Evolutionary conservation across 768 basidiomycete genomes (phyloP).

Genomic region (Pluteus cervinus): DNA sequence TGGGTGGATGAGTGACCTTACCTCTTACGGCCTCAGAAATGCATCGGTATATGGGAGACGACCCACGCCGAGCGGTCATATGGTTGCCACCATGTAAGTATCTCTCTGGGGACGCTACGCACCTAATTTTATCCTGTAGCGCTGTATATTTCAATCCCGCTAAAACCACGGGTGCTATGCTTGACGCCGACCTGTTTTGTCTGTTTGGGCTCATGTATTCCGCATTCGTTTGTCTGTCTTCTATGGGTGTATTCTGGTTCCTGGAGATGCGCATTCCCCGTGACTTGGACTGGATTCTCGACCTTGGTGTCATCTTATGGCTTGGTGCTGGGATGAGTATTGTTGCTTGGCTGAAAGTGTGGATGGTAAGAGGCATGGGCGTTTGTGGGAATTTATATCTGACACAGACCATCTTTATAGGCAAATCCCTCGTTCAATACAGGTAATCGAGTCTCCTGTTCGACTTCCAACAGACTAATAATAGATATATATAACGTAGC

Average conservation of each 20-base stretch:
- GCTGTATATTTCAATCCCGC: conserved; percentile 92
- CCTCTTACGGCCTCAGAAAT: conserved; percentile 44
- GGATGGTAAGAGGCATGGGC: conserved; percentile 47
- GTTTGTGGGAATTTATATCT: conserved; percentile 2
- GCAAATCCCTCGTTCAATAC: conserved; percentile 84
- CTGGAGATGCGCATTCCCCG: conserved; percentile 63
- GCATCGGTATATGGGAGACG: conserved; percentile 35
- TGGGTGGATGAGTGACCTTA: conserved; percentile 55
- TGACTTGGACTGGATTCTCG: conserved; percentile 71
- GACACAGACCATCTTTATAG: conserved; percentile 13
- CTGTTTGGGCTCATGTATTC: conserved; percentile 64
- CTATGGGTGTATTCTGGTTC: conserved; percentile 78
- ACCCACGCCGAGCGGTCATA: conserved; percentile 80
- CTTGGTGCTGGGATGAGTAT: conserved; percentile 77
- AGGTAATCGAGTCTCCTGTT: conserved; percentile 34
- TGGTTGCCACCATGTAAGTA: conserved; percentile 88
- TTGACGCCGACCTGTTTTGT: conserved; percentile 85
- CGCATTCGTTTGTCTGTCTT: conserved; percentile 63
- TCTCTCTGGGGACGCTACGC: neutral
- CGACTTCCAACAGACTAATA: conserved; percentile 1
- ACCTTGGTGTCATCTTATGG: conserved; percentile 71
- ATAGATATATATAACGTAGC: conserved; percentile 36
- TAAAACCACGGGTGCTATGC: conserved; percentile 88
- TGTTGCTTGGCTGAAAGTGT: conserved; percentile 88
- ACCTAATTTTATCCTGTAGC: conserved; percentile 25